phyloP scores from a whole-genome alignment of 805 yeast genomes.

The Suhomyces faveliae region DNA sequence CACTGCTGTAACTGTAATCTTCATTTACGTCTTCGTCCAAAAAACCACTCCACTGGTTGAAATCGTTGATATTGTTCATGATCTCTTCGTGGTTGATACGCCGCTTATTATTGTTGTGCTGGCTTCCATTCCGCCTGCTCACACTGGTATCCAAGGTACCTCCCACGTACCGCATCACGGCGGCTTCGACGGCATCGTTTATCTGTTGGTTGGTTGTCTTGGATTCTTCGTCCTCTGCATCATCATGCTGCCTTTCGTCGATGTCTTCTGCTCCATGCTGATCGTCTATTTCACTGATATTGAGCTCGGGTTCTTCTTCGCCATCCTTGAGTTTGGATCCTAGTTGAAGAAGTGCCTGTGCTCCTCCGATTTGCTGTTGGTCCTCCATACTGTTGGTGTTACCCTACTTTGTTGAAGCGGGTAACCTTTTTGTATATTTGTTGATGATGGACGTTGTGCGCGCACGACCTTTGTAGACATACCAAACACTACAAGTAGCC shows the following conservation, averaged over 20 bases:
- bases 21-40: slow-evolving; percentile 23
- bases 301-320: slow-evolving; percentile 6
- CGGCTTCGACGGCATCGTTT: slow-evolving; percentile 68
- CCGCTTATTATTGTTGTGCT: slow-evolving; percentile 12
- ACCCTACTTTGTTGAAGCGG: slow-evolving; percentile 14
- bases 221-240: slow-evolving; percentile 14
- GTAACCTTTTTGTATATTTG: slow-evolving; percentile 6
- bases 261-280: not conserved
- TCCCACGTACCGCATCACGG: slow-evolving; percentile 71
- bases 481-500: not conserved
- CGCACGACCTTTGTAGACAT: not conserved
- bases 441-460: not conserved
- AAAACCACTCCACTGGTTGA: slow-evolving; percentile 49
- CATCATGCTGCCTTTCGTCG: not conserved
- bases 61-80: slow-evolving; percentile 45
- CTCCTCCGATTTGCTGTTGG: slow-evolving; percentile 46
- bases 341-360: slow-evolving; percentile 43
- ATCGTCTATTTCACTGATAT: slow-evolving; percentile 4
- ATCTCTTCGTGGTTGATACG: slow-evolving; percentile 38
- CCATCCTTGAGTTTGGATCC: slow-evolving; percentile 31
- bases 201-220: slow-evolving; percentile 38
- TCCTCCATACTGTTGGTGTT: slow-evolving; percentile 25
- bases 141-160: slow-evolving; percentile 48
- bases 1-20: slow-evolving; percentile 10
- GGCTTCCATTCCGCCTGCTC: slow-evolving; percentile 1